Evolutionary conservation across 139 green algal species (phyloP), one percentile per base, ranked within the genome.

Genomic region (Marvania coccoides): DNA sequence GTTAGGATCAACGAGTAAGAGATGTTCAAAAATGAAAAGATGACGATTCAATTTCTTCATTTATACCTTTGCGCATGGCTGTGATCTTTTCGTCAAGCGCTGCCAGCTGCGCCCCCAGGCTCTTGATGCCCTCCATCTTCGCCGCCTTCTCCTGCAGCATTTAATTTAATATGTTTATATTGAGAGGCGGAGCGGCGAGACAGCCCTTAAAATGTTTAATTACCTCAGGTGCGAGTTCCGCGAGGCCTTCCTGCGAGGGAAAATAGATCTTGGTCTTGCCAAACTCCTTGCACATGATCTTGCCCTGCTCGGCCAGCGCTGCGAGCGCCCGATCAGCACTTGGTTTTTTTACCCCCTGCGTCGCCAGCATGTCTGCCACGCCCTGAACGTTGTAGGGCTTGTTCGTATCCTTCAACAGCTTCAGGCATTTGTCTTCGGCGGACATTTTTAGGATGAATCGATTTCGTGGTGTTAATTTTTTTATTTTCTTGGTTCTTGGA

Each of bases 231-330:
- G 58, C 56, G 1, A 89, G 35, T 0, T 81, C 72, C 12, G 67
- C 65, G 2, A 75, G 46, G 6, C 75, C 73, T 2, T 76, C 56
- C 56, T 95, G 89, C 6, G 63, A 47, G 5, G 85, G 73, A 26
- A 87, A 72, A 70, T 89, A 95, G 0, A 95, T 78, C 62, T 90
- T 92, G 15, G 29, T 62, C 42, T 65, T 69, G 79, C 73, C 65
- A 67, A 70, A 74, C 35, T 71, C 84, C 77, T 92, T 92, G 47
- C 59, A 75, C 9, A 63, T 72, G 47, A 94, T 69, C 36, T 81
- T 81, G 34, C 67, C 70, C 1, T 63, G 6, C 9, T 81, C 76
- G 8, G 58, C 60, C 23, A 92, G 69, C 5, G 62, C 29, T 35
- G 84, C 82, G 0, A 90, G 58, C 2, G 87, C 79, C 47, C 80